Evolutionary conservation across 2,329 filamentous ascomycete species (phyloP).

Genomic region (Aspergillus arachidicola): DNA sequence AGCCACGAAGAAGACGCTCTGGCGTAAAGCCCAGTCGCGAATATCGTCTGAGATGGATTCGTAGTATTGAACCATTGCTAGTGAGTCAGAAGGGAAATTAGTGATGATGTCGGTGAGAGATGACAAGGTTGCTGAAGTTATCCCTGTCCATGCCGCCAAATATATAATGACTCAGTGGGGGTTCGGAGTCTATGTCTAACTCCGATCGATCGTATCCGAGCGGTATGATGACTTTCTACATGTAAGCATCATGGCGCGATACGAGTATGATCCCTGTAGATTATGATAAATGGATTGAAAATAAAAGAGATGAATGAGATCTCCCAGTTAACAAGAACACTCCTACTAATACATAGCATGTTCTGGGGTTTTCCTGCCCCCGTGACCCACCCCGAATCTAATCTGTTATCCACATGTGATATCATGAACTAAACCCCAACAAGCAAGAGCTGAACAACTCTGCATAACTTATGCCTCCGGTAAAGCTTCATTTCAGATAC

Average conservation of each 20-base stretch:
- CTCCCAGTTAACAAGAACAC: neutral
- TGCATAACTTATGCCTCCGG: neutral
- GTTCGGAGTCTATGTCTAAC: neutral
- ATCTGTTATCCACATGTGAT: conserved; percentile 2
- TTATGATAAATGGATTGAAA: neutral
- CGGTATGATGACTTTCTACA: neutral
- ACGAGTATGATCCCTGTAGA: neutral
- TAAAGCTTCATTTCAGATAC: neutral
- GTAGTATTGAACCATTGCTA: conserved; percentile 63
- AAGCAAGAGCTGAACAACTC: neutral
- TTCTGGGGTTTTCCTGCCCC: neutral
- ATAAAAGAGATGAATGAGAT: neutral
- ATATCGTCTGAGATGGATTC: conserved; percentile 58
- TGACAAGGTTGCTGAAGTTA: neutral
- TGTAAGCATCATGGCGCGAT: neutral
- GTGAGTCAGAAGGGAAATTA: too few relatives aligned
- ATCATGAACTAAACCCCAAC: neutral
- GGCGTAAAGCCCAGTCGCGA: conserved; percentile 64
- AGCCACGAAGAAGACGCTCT: conserved; percentile 75
- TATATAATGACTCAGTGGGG: neutral
- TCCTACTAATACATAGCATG: neutral
- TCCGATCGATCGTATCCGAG: neutral
- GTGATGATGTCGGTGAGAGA: neutral
- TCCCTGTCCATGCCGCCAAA: neutral
- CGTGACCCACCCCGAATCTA: neutral